A percentile compares a stretch with the other conserved stretches of the same genome.
Evolutionary conservation across 257 asterid species (phyloP).

Genomic region (Solanum pennellii): DNA sequence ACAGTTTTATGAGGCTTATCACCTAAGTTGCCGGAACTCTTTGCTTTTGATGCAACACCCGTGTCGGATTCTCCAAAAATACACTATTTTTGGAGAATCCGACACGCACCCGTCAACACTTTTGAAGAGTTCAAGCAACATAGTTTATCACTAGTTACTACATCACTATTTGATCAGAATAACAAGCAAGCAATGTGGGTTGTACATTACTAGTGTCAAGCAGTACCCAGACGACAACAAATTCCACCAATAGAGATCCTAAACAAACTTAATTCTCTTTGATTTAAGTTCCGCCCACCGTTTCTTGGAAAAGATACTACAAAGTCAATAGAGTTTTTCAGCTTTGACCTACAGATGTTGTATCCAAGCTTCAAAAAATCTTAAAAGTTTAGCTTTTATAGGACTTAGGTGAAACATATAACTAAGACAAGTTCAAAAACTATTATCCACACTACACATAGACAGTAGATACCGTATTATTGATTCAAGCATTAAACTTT

Average conservation of each 20-base stretch:
- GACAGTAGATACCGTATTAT: too few species aligned
- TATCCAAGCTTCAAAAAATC: neutral
- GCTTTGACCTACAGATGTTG: neutral
- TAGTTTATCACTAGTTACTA: neutral
- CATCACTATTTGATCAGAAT: neutral
- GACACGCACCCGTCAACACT: neutral
- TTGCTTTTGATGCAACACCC: neutral
- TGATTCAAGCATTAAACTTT: neutral
- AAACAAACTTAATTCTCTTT: neutral
- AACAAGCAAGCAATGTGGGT: neutral
- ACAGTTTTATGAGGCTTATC: neutral
- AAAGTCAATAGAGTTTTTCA: neutral
- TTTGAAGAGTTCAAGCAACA: neutral
- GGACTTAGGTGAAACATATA: too few species aligned
- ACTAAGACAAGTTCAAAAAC: neutral
- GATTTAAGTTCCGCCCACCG: neutral
- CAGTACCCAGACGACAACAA: neutral
- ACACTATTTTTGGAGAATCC: neutral
- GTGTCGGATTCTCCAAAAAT: too few species aligned
- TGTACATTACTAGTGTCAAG: neutral
- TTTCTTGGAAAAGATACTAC: too few species aligned
- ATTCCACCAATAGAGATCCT: neutral
- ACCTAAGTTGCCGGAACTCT: accelerated
- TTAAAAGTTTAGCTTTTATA: too few species aligned
- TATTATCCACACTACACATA: neutral